Evolutionary conservation across 306 rosid species (phyloP).

Genomic region (Lupinus albus): DNA sequence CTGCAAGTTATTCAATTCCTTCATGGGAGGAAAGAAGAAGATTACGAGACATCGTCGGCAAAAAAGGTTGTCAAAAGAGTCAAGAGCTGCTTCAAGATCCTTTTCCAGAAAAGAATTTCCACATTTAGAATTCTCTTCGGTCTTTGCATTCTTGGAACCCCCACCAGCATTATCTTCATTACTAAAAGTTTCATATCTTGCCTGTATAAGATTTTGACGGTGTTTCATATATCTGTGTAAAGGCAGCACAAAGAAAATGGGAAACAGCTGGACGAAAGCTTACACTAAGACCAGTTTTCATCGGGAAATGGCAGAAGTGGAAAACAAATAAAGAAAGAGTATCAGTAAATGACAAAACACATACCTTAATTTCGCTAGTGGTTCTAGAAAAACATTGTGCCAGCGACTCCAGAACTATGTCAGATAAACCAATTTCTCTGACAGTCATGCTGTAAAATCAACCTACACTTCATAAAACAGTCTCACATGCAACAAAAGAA

Average conservation of each 20-base stretch:
- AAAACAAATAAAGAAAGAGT: conserved; percentile 21
- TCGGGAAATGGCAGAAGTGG: conserved; percentile 42
- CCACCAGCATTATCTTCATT: conserved; percentile 59
- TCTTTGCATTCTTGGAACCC: conserved; percentile 55
- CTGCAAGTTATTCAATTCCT: conserved; percentile 29
- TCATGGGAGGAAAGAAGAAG: not conserved
- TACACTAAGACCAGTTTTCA: conserved; percentile 70
- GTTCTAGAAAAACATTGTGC: conserved; percentile 81
- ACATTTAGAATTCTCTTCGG: conserved; percentile 59
- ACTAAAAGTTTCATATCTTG: conserved; percentile 72
- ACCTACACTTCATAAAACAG: conserved; percentile 40
- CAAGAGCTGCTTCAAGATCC: conserved; percentile 97
- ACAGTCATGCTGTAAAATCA: conserved; percentile 72
- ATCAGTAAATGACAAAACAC: conserved; percentile 18
- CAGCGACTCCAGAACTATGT: conserved; percentile 71
- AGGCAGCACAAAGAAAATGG: conserved; percentile 91
- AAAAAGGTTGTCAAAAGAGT: conserved; percentile 96
- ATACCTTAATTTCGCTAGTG: conserved; percentile 78
- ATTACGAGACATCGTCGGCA: conserved; percentile 97
- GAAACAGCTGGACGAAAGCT: conserved; percentile 88
- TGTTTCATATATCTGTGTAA: conserved; percentile 91
- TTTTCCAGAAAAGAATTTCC: conserved; percentile 73
- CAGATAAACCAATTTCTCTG: conserved; percentile 73
- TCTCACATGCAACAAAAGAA: conserved; percentile 28
- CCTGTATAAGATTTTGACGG: conserved; percentile 96